A percentile compares a stretch with the other conserved stretches of the same genome.
Conservation (phyloP, 306 rosid species). For the Prosopis cineraria region DNA sequence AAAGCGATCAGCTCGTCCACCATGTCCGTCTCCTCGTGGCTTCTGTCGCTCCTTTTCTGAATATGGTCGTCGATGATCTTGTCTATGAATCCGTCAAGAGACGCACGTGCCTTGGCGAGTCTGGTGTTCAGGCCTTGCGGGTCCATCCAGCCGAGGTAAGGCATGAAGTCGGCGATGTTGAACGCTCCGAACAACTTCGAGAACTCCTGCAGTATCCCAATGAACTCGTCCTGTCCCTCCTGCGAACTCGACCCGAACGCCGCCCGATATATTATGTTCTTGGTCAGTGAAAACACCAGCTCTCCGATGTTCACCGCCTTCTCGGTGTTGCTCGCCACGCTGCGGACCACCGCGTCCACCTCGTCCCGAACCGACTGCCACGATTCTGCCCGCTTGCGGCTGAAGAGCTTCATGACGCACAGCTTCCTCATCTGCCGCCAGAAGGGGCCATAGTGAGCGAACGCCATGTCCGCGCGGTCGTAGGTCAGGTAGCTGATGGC, state of each 20-base stretch:
- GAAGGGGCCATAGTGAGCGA: conserved; percentile 81
- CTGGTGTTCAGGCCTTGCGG: conserved; percentile 60
- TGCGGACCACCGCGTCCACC: conserved; percentile 38
- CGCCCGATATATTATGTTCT: conserved; percentile 57
- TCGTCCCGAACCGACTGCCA: conserved; percentile 79
- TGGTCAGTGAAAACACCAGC: conserved; percentile 58
- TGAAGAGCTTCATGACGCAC: conserved; percentile 72
- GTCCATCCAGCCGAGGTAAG: conserved; percentile 59
- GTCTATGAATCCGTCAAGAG: conserved; percentile 65
- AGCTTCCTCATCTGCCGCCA: conserved; percentile 91
- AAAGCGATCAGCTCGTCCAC: conserved; percentile 80
- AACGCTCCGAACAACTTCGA: conserved; percentile 75
- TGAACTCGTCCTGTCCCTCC: conserved; percentile 73
- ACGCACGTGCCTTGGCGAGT: conserved; percentile 55
- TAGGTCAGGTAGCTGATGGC: conserved; percentile 77
- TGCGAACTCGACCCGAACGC: conserved; percentile 59
- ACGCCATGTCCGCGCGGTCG: conserved; percentile 84
- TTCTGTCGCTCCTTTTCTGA: conserved; percentile 32
- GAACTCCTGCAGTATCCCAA: conserved; percentile 71
- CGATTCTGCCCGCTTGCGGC: conserved; percentile 69
- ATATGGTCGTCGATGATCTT: conserved; percentile 65
- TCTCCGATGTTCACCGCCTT: conserved; percentile 60
- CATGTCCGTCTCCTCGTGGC: conserved; percentile 55
- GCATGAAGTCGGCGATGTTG: conserved; percentile 68
- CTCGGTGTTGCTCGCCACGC: conserved; percentile 28